Evolutionary conservation across 2,329 filamentous ascomycete species (phyloP).

Genomic region (Cladophialophora bantiana): DNA sequence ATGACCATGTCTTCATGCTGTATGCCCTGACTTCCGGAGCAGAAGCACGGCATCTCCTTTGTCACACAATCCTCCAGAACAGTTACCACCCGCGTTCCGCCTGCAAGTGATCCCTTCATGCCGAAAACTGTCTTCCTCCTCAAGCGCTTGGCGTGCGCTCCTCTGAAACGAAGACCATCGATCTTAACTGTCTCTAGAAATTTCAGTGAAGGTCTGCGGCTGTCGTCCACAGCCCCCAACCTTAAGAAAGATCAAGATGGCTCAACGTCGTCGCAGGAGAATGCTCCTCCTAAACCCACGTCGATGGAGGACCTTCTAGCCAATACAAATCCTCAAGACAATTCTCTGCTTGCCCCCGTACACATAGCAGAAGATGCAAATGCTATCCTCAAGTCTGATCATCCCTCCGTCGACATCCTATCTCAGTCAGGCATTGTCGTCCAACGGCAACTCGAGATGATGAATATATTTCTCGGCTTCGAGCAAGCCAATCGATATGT

Average conservation of each 20-base stretch:
- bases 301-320: slow-evolving; percentile 48
- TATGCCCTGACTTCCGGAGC: not conserved
- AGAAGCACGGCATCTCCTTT: not conserved
- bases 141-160: slow-evolving; percentile 23
- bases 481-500: slow-evolving; percentile 72
- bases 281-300: slow-evolving; percentile 48
- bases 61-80: not conserved
- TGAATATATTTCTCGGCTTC: slow-evolving; percentile 71
- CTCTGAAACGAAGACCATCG: slow-evolving; percentile 6
- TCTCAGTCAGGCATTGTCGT: slow-evolving; percentile 68
- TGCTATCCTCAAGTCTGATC: slow-evolving; percentile 63
- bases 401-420: slow-evolving; percentile 65
- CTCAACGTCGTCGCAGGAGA: slow-evolving; percentile 4
- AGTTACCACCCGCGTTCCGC: not conserved
- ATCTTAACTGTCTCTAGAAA: slow-evolving; percentile 15
- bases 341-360: slow-evolving; percentile 65
- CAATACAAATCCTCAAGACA: slow-evolving; percentile 54
- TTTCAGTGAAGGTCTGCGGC: slow-evolving; percentile 11
- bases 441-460: slow-evolving; percentile 69
- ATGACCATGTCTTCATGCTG: not conserved
- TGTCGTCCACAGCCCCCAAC: not conserved
- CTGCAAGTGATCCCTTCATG: slow-evolving; percentile 16
- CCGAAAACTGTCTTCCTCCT: slow-evolving; percentile 13
- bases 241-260: slow-evolving; percentile 26
- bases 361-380: slow-evolving; percentile 67